Evolutionary conservation across 2,329 filamentous ascomycete species (phyloP), one percentile per base, ranked within the genome.

Genomic region (Diaporthe capsici): DNA sequence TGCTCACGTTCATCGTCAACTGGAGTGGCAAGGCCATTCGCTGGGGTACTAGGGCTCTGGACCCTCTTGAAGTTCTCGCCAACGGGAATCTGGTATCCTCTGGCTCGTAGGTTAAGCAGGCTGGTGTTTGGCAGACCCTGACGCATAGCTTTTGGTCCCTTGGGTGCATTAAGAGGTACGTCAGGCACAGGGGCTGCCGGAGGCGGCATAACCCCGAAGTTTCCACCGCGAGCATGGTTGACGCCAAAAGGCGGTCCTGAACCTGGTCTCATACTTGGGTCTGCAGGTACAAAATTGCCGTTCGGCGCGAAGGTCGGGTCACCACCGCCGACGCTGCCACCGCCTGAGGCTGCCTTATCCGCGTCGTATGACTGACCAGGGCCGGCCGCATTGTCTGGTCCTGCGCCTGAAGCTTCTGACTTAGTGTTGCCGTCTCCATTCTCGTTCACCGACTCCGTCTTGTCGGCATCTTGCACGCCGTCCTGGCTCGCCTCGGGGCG

Each of bases 111-210:
- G 80, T 94, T 90, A 78, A 92, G 90, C 72, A 94, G 90, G 79
- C 94, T 94, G 75, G 93, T 96, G 83, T 97, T 97, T 71, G 94
- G 94, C 15, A 95, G 87, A 42, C 95, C 95, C 84, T 97, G 94
- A 78, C 96, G 91, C 95, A 98, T 98, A 25, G 97, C 97, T 85
- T 97, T 96, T 65, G 97, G 97, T 13, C 96, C 97, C 73, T 94
- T 98, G 39, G 97, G 97, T 39, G 97, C 97, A 85, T 89, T 95
- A 85, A 92, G 84, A 60, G 91, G 91, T 71, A 88, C 85, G 78
- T 86, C 85, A 31, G 83, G 83, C 34, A 80, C 78, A 76, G 78
- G 75, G 74, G 79, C 77, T 71, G 76, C 71, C 8, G 76, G 76
- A 20, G 76, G 74, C n/a, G 75, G 75, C 76, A 77, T 77, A 37